These are phyloP conservation scores for Malus hybrid DNA, from an alignment of 331 rosid genomes.

Conservation along the genomic window DNA sequence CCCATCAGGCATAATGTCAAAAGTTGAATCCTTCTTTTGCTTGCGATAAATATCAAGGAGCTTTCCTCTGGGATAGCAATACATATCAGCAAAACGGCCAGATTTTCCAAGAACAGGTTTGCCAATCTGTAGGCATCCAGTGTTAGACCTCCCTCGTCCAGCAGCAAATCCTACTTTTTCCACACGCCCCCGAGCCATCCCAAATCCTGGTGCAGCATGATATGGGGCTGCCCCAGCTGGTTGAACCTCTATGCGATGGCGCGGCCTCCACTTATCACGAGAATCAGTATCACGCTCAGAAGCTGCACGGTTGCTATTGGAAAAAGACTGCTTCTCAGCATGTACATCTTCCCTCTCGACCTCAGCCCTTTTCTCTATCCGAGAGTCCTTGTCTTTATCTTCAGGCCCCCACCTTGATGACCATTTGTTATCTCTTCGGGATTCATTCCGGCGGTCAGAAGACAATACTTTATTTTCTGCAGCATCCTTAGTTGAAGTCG, in stretches of 20 bases:
- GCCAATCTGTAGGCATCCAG: conserved; percentile 34
- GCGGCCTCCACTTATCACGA: conserved; percentile 78
- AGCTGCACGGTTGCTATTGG: conserved; percentile 28
- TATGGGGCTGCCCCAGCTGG: conserved; percentile 48
- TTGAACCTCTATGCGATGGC: conserved; percentile 63
- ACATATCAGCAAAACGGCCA: conserved; percentile 21
- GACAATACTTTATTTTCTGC: conserved; percentile 33
- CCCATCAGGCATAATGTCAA: conserved; percentile 35
- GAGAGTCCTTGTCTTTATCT: conserved; percentile 64
- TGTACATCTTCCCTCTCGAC: conserved; percentile 45
- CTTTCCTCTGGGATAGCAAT: conserved; percentile 59
- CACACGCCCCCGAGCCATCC: conserved; percentile 52
- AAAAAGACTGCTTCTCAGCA: conserved; percentile 44
- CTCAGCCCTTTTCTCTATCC: conserved; percentile 47
- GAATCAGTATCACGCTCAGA: conserved; percentile 61
- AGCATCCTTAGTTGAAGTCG: conserved; percentile 24
- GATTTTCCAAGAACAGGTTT: conserved; percentile 48
- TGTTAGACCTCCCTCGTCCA: conserved; percentile 61
- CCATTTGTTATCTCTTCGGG: conserved; percentile 72
- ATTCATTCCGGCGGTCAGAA: conserved; percentile 34
- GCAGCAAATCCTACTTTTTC: conserved; percentile 49
- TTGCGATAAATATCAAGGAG: conserved; percentile 65
- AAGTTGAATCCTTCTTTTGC: conserved; percentile 32
- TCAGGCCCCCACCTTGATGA: conserved; percentile 86
- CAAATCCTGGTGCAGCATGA: conserved; percentile 77